phyloP scores from a whole-genome alignment of 2,329 filamentous ascomycete genomes.

The Sclerotiophoma versabilis region DNA sequence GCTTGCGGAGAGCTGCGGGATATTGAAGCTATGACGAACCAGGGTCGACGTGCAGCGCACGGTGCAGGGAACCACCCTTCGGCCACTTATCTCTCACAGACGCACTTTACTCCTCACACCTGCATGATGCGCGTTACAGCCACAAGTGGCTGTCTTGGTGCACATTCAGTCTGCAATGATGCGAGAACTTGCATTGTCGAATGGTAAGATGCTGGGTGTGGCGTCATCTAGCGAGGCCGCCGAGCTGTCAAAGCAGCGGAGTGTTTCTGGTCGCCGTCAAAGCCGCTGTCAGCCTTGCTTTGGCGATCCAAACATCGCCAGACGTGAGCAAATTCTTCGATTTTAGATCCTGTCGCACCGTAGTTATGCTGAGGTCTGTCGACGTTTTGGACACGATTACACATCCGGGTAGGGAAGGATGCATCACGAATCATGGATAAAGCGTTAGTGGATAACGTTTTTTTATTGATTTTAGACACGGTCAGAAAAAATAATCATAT shows the following conservation, averaged over 20 bases:
- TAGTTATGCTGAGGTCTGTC: no score
- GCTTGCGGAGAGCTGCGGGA: slow-evolving; percentile 35
- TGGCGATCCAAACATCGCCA: not conserved
- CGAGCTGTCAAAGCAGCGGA: slow-evolving; percentile 11
- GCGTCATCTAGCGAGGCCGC: slow-evolving; percentile 9
- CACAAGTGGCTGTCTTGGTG: not conserved
- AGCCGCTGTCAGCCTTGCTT: slow-evolving; percentile 20
- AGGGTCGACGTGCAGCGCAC: slow-evolving; percentile 26
- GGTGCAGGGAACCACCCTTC: slow-evolving; percentile 2
- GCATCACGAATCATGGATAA: no score
- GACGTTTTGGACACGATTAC: no score
- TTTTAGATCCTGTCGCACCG: no score
- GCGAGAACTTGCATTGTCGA: not conserved
- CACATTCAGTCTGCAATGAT: not conserved
- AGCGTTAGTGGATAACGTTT: no score
- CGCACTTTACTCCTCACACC: not conserved
- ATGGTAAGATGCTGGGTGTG: slow-evolving; percentile 3
- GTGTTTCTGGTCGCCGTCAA: slow-evolving; percentile 15
- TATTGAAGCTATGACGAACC: slow-evolving; percentile 34
- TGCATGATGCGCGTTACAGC: not conserved
- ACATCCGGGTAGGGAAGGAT: no score
- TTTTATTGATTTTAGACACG: no score
- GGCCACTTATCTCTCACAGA: slow-evolving; percentile 4
- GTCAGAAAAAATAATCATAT: no score
- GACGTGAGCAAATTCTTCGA: no score